Evolutionary conservation across 495 filamentous ascomycete genomes (phyloP), one percentile per base, ranked within the genome.

Genomic region (Annulohypoxylon stygium): DNA sequence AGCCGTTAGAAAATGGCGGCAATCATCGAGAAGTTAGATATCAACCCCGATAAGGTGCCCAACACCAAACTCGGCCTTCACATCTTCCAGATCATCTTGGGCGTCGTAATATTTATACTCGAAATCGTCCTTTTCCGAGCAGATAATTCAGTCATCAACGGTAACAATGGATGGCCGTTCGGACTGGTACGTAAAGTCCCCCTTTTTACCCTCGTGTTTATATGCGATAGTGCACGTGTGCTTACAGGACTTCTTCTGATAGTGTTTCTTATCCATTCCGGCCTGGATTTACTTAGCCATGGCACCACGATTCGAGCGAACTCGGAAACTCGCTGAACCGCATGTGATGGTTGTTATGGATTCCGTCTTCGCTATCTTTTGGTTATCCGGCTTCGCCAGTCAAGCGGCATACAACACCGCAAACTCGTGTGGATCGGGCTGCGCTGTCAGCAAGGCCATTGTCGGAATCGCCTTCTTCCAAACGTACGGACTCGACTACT

Each of bases 221-320:
- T 39, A 16, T 25, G 14, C 3, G 16, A 65, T 9, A 18, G 8
- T 16, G 10, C 11, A 36, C 59, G 34, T 12, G 1, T 33, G 20
- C 72, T 75, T 36, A 71, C 55, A 60, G 8, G 61, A 45, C 25
- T 26, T 36, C 16, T 58, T 34, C 16, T 65, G 69, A 67, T 68
- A 97, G 95, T 96, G 92, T 82, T 97, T 94, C 88, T 81, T 97
- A 67, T 90, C 89, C 65, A 86, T 94, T 62, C 94, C 94, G 4
- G 92, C 89, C 25, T 87, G 96, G 69, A 87, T 97, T 66, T 98
- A 95, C 79, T 86, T 95, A 64, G 87, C 89, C 58, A 92, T 94
- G 83, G 89, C 93, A 4, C 94, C 93, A 25, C 90, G 93, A 76
- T 97, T 93, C 85, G 86, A 89, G n/a, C 90, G 94, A 67, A 92